Percentiles rank a stretch among this genome's conserved stretches.
These are phyloP conservation scores for Dioscorea dumetorum DNA, from an alignment of 106 monocot genomes.

Conservation along the genomic window DNA sequence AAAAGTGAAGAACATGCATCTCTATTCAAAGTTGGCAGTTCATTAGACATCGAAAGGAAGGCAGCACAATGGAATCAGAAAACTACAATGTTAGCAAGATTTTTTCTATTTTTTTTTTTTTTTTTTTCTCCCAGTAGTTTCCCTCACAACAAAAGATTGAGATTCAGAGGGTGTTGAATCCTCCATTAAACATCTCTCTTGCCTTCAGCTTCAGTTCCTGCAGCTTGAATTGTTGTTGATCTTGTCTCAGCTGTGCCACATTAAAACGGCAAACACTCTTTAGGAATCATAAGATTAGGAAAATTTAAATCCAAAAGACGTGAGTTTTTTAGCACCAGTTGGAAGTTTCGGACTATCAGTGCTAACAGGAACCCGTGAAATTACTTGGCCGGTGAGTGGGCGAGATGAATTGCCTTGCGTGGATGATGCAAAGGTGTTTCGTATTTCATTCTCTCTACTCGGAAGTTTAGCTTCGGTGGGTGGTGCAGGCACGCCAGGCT, in stretches of 20 bases:
- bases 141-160: no score
- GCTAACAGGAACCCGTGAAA: slow-evolving; percentile 1
- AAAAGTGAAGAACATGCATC: no score
- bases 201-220: not conserved
- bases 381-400: slow-evolving; percentile 1
- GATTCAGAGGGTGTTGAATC: no score
- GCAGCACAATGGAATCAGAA: no score
- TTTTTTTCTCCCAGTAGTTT: no score
- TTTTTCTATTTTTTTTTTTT: no score
- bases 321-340: slow-evolving; percentile 4
- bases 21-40: no score
- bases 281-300: not conserved
- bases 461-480: slow-evolving; percentile 20
- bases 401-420: slow-evolving; percentile 4
- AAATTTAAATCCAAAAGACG: not conserved
- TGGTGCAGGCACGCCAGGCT: slow-evolving; percentile 5
- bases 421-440: slow-evolving; percentile 10
- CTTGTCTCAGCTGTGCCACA: slow-evolving; percentile 6
- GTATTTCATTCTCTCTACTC: slow-evolving; percentile 5
- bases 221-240: not conserved
- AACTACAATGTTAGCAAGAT: no score
- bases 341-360: slow-evolving; percentile 7
- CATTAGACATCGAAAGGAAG: no score
- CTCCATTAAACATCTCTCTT: slow-evolving; percentile 15
- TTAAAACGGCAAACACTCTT: not conserved